Conservation (phyloP, 2,329 filamentous ascomycete genomes). For the Emergomyces pasteurianus region DNA sequence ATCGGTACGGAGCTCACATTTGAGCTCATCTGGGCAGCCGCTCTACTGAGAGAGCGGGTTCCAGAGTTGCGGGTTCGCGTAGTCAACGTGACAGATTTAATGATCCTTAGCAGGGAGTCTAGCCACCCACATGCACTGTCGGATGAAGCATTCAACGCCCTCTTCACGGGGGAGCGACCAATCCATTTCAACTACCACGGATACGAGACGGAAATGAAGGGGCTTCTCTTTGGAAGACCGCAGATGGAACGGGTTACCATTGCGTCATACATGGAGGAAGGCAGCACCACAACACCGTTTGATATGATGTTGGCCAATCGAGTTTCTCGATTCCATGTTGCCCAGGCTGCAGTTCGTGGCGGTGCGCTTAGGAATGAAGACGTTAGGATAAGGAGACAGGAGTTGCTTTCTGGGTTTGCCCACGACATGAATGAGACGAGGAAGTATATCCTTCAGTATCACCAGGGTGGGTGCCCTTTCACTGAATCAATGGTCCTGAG, state of each 20-base stretch:
- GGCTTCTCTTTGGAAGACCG: constrained; percentile 48
- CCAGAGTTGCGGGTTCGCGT: constrained; percentile 48
- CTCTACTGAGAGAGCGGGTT: constrained; percentile 38
- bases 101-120: constrained; percentile 47
- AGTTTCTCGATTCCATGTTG: constrained; percentile 50
- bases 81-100: constrained; percentile 54
- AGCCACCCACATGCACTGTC: constrained; percentile 48
- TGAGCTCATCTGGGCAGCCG: constrained; percentile 50
- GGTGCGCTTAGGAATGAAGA: constrained; percentile 38
- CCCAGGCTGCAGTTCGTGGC: constrained; percentile 41
- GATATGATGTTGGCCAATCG: constrained; percentile 57
- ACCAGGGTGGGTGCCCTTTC: constrained; percentile 35
- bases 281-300: constrained; percentile 55
- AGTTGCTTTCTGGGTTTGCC: constrained; percentile 38
- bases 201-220: constrained; percentile 49
- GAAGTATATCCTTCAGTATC: constrained; percentile 41
- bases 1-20: constrained; percentile 56
- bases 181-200: constrained; percentile 59
- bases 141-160: constrained; percentile 38
- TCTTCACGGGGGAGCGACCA: constrained; percentile 46
- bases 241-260: constrained; percentile 43
- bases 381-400: constrained; percentile 35
- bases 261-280: constrained; percentile 52
- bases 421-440: constrained; percentile 38
- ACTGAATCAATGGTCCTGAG: constrained; percentile 3